Evolutionary conservation across 2,329 filamentous ascomycete genomes (phyloP).

Genomic region (Aspergillus pseudonomiae): DNA sequence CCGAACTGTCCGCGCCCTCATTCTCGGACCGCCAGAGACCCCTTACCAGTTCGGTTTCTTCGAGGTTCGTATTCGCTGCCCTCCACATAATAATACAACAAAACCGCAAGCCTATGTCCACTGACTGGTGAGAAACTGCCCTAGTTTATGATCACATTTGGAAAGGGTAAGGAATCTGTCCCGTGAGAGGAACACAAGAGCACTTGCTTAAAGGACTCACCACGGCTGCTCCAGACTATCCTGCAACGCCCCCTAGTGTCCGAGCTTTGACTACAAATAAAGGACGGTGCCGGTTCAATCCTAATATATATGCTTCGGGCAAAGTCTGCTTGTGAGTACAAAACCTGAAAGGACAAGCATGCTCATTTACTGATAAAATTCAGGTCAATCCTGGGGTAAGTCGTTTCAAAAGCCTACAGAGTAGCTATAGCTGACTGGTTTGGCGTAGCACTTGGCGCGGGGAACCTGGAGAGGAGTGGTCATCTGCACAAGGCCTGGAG

Average conservation of each 20-base stretch:
- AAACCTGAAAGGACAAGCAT: not conserved
- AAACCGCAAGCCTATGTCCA: not conserved
- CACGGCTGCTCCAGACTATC: constrained; percentile 69
- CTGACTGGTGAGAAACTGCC: constrained; percentile 4
- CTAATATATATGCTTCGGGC: constrained; percentile 89
- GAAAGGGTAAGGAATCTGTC: constrained; percentile 61
- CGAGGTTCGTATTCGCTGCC: constrained; percentile 62
- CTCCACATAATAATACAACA: not conserved
- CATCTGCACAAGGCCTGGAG: constrained; percentile 90
- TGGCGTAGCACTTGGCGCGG: constrained; percentile 81
- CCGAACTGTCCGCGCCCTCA: constrained; percentile 81
- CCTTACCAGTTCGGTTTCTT: constrained; percentile 98
- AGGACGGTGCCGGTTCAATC: constrained; percentile 90
- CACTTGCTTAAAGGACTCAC: not conserved
- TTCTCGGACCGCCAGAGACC: constrained; percentile 90
- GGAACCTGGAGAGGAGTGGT: constrained; percentile 91
- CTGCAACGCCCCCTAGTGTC: constrained; percentile 63
- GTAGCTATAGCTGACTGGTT: constrained; percentile 14
- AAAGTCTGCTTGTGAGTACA: constrained; percentile 83
- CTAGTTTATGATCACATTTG: constrained; percentile 77
- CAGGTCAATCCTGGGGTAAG: constrained; percentile 83
- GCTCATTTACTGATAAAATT: constrained; percentile 22
- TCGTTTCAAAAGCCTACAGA: not conserved
- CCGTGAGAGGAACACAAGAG: constrained; percentile 1
- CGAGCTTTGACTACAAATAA: constrained; percentile 81